Percentiles rank a stretch among this genome's conserved stretches.
phyloP scores from a whole-genome alignment of 2,329 filamentous ascomycete genomes.

The Fusarium foetens region DNA sequence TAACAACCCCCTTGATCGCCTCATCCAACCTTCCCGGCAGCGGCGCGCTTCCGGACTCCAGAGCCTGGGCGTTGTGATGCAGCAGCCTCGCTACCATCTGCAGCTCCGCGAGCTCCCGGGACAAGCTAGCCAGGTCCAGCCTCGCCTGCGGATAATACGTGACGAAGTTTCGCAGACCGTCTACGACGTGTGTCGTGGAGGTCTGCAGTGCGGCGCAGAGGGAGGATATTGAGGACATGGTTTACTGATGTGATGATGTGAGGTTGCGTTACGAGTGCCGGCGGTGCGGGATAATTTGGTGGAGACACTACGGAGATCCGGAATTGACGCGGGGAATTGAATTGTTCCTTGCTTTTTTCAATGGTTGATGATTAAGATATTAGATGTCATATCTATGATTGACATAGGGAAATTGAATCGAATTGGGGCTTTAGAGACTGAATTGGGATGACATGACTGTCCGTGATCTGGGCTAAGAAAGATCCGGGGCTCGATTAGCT shows the following conservation, averaged over 20 bases:
- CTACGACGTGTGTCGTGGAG: conserved; percentile 29
- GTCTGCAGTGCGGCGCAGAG: conserved; percentile 39
- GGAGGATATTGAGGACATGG: conserved; percentile 22
- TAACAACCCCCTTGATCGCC: conserved; percentile 33
- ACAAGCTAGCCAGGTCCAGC: conserved; percentile 37
- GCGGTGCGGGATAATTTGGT: conserved; percentile 27
- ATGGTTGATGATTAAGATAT: not conserved
- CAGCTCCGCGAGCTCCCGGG: conserved; percentile 44
- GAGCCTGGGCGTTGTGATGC: conserved; percentile 36
- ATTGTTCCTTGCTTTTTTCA: not conserved
- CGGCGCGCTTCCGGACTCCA: conserved; percentile 20
- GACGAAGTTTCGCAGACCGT: conserved; percentile 40
- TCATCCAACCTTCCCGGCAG: conserved; percentile 23
- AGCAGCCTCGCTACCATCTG: conserved; percentile 43
- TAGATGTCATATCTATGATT: not conserved
- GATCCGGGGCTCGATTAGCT: conserved; percentile 14
- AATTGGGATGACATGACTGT: not conserved
- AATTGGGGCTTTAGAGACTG: not conserved
- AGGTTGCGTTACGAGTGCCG: conserved; percentile 4
- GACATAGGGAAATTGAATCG: not conserved
- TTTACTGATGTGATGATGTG: not conserved
- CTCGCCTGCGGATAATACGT: conserved; percentile 40
- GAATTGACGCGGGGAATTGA: conserved; percentile 2
- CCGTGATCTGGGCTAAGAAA: conserved; percentile 9
- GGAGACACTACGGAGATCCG: conserved; percentile 19